Base-by-base conservation (phyloP, 345 rosid species). In the Pugionium dolabratum region DNA sequence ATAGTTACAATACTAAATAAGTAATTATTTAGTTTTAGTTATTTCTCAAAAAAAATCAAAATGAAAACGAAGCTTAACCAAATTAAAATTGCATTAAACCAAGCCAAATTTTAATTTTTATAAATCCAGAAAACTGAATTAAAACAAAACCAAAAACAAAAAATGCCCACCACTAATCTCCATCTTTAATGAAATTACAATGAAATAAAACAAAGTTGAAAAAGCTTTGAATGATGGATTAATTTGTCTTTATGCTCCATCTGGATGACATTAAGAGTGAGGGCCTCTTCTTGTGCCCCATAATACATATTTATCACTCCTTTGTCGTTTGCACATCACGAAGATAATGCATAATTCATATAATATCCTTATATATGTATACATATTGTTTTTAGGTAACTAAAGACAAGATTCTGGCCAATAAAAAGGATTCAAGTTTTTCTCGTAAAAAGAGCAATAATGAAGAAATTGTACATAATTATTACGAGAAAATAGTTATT, bases 251-350 rank as follows among this genome's bases (percentile, higher is more conserved):
- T 59, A 72, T 64, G 58, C 32, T 71, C 59, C 66, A 57, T 58
- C 61, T 66, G 43, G 76, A 72, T 59, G 76, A 58, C 71, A 72
- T 59, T 72, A 72, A 65, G 70, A 64, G 53, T 29, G 40, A 64
- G 67, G 76, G 66, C 56, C 71, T 51, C 29, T 36, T 31, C 62
- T 58, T 59, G 62, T 66, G 36, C 62, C 60, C 66, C 66, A 63
- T 56, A 39, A 61, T 61, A 28, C 44, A 51, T 37, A 30, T 49
- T 36, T 49, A 55, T 39, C 53, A 42, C 71, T 64, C 41, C 75
- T 64, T 72, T 72, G 71, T 72, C 67, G 66, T 72, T 35, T 65
- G 61, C 62, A 59, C 56, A 58, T 65, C 71, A 72, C 59, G 71
- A 58, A 64, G 66, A 58, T 64, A 72, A 66, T 72, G 66, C 76